Base-by-base conservation (phyloP, 345 rosid species). In the Carallia brachiata region DNA sequence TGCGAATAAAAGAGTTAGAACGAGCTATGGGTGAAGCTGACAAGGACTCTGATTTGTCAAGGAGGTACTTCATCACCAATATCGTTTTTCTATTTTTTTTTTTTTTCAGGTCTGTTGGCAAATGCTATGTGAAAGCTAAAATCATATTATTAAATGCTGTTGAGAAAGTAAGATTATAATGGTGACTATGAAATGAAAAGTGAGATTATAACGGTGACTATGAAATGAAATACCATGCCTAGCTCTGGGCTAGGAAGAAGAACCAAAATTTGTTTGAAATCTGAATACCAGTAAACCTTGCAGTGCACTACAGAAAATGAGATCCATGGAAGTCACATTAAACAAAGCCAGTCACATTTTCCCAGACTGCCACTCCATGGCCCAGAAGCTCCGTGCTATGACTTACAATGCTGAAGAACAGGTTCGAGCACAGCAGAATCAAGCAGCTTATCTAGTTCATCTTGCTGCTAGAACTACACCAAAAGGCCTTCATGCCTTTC, bases 381-480 rank as follows among this genome's bases (percentile, higher is more conserved):
- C 86, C 36, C 73, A 75, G 36, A 95, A 88, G 85, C 93, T 91
- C 48, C 89, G 85, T 64, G 87, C 97, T 65, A 88, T 88, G 92
- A 78, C 84, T 66, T 75, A 82, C 73, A 86, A 86, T 81, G 79
- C 90, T 75, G 93, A 91, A 84, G 92, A 89, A 72, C 87, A 81
- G 78, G 88, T 91, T 65, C 87, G 63, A 67, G 86, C 80, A 17
- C 96, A 86, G 79, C 87, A 84, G 77, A 81, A 86, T 69, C 82
- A 91, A 78, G 89, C 83, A 69, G 32, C 81, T 36, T 82, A 80
- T 86, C 93, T 94, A 53, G 54, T 90, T 44, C 56, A 72, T 31
- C 76, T 77, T 67, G 73, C 76, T 62, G 80, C 65, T 27, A 77
- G 80, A 65, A 71, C 73, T 30, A 77, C 75, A 52, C 76, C 80